Conservation (phyloP, 2,329 filamentous ascomycete species). For the Arthroderma sp. region DNA sequence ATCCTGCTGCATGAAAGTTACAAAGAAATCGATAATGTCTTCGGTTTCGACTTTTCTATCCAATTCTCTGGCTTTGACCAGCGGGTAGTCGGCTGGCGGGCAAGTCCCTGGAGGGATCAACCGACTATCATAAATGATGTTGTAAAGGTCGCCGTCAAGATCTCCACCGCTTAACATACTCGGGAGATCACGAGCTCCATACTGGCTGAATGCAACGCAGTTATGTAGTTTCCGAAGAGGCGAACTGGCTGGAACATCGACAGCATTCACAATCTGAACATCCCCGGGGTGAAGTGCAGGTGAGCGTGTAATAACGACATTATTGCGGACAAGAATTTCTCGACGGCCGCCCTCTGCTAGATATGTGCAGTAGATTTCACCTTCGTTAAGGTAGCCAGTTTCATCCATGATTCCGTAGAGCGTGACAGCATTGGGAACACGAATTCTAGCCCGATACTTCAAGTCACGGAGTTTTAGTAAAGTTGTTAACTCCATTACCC, state of each 20-base stretch:
- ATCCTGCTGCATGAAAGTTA: slow-evolving; percentile 62
- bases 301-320: slow-evolving; percentile 59
- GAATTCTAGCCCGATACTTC: slow-evolving; percentile 69
- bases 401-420: slow-evolving; percentile 79
- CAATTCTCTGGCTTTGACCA: slow-evolving; percentile 46
- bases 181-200: slow-evolving; percentile 60
- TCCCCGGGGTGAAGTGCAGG: slow-evolving; percentile 75
- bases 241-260: slow-evolving; percentile 42
- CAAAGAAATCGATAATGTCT: slow-evolving; percentile 71
- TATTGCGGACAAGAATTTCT: slow-evolving; percentile 25
- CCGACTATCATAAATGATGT: slow-evolving; percentile 58
- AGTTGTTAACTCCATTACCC: slow-evolving; percentile 56
- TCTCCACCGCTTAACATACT: slow-evolving; percentile 72
- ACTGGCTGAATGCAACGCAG: slow-evolving; percentile 65
- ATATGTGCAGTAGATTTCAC: slow-evolving; percentile 55
- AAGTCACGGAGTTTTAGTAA: slow-evolving; percentile 59
- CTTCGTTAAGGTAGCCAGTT: slow-evolving; percentile 53
- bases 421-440: slow-evolving; percentile 57
- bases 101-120: slow-evolving; percentile 38
- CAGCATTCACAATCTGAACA: slow-evolving; percentile 53
- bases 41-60: slow-evolving; percentile 44
- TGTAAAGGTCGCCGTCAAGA: slow-evolving; percentile 71
- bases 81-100: slow-evolving; percentile 58
- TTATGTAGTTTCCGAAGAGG: slow-evolving; percentile 54
- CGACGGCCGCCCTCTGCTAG: slow-evolving; percentile 29